A percentile compares a stretch with the other conserved stretches of the same genome.
phyloP scores from a whole-genome alignment of 192 early-diverging fungal species.

The Allomyces javanicus region DNA sequence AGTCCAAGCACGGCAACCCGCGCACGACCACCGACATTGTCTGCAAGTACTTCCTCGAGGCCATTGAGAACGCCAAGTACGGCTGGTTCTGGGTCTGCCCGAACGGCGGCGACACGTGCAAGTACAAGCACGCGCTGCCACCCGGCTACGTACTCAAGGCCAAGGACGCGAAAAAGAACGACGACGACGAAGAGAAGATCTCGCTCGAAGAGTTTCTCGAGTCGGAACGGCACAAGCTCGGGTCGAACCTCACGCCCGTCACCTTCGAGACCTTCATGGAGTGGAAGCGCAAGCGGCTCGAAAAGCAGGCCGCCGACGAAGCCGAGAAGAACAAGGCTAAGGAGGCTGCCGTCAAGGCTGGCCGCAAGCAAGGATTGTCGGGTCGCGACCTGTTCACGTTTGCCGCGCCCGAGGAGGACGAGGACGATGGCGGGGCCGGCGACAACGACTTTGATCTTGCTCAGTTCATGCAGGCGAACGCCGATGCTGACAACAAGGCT shows the following conservation, averaged over 20 bases:
- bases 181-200: slow-evolving; percentile 57
- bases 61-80: slow-evolving; percentile 85
- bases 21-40: slow-evolving; percentile 90
- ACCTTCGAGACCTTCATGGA: slow-evolving; percentile 73
- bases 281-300: slow-evolving; percentile 81
- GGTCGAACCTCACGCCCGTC: slow-evolving; percentile 79
- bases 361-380: slow-evolving; percentile 80
- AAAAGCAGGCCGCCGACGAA: slow-evolving; percentile 45
- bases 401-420: slow-evolving; percentile 64
- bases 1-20: slow-evolving; percentile 59
- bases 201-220: slow-evolving; percentile 96
- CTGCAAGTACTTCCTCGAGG: slow-evolving; percentile 95
- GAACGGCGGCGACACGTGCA: slow-evolving; percentile 79
- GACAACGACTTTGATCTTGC: slow-evolving; percentile 61
- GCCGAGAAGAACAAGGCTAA: slow-evolving; percentile 47
- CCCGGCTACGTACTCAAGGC: slow-evolving; percentile 87
- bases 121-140: slow-evolving; percentile 90
- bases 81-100: slow-evolving; percentile 99
- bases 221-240: slow-evolving; percentile 89
- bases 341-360: slow-evolving; percentile 65
- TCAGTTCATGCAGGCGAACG: slow-evolving; percentile 46
- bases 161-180: slow-evolving; percentile 61
- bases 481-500: slow-evolving; percentile 22
- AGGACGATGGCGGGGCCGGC: slow-evolving; percentile 47
- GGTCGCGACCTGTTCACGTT: slow-evolving; percentile 95